Percentiles rank a stretch among this genome's conserved stretches.
Conservation (phyloP, 2,329 filamentous ascomycete genomes). For the Coniochaeta sp. region DNA sequence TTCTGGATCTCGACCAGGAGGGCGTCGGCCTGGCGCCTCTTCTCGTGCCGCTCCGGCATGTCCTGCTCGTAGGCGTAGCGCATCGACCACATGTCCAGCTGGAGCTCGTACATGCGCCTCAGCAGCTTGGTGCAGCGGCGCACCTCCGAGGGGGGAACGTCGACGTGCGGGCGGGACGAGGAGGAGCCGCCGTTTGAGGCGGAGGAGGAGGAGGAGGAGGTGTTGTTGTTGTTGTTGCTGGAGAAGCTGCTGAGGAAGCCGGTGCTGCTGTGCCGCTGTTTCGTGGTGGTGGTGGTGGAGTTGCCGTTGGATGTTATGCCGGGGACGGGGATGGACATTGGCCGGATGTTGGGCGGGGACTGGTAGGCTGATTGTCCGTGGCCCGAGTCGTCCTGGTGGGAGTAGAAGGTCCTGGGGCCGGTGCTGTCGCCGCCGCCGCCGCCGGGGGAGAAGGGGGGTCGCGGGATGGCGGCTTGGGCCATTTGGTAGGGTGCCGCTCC, state of each 20-base stretch:
- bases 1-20: slow-evolving; percentile 4
- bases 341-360: background rate
- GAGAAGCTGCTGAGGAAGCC: background rate
- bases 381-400: background rate
- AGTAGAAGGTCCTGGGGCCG: background rate
- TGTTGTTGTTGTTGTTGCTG: background rate
- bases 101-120: slow-evolving; percentile 3
- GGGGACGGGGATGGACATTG: background rate
- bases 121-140: slow-evolving; percentile 8
- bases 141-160: slow-evolving; percentile 1
- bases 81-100: slow-evolving; percentile 6
- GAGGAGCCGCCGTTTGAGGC: background rate
- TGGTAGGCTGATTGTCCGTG: background rate
- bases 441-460: background rate
- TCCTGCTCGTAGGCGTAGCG: slow-evolving; percentile 4
- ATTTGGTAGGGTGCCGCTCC: background rate
- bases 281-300: background rate
- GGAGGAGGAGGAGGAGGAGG: background rate
- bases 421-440: background rate
- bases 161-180: background rate
- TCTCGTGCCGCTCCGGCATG: background rate
- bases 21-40: slow-evolving; percentile 2
- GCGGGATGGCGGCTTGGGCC: background rate
- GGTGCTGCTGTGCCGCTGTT: background rate
- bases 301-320: background rate